Base-by-base conservation (phyloP, 345 rosid species). In the Salix exigua region DNA sequence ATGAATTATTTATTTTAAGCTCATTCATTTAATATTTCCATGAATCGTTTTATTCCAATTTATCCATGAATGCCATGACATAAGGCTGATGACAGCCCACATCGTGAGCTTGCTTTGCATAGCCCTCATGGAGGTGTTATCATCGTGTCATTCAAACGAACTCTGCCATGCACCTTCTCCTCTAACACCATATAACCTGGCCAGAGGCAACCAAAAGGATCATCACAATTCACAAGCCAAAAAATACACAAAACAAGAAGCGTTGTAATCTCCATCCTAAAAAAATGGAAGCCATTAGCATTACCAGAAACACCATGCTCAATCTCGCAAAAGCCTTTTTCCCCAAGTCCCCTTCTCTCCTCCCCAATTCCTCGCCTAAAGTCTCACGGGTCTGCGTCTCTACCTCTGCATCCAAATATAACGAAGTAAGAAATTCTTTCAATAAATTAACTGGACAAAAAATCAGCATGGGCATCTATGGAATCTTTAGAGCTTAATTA, bases 371-470 rank as follows among this genome's bases (percentile, higher is more conserved):
- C 12, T 2, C 82, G 50, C 40, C 21, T 44, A 84, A 73, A 58
- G 61, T 81, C 74, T 81, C 84, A 9, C 74, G 86, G 40, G 73
- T 82, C 70, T 82, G 76, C 81, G 82, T 86, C 81, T 37, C 80
- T n/a, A 37, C 85, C 50, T 64, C 76, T 62, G 81, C 86, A 38
- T 80, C 88, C 71, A 79, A 77, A 66, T 62, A 74, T 44, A 74
- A 64, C 16, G 51, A 75, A 74, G 78, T 79, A 81, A 53, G 6
- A n/a, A 9, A 1, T 5, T 14, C 28, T 5, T 25, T 8, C 26
- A n/a, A 17, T 12, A 14, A 38, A 4, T 26, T 4, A 42, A 46
- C 8, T 9, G n/a, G 25, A 51, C 53, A 60, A 6, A 60, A 6
- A 0, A 30, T 50, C 21, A 53, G 4, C 7, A 37, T 5, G 28